Evolutionary conservation across 768 basidiomycete genomes (phyloP), one percentile per base, ranked within the genome.

Genomic region (Lactarius evosmus): DNA sequence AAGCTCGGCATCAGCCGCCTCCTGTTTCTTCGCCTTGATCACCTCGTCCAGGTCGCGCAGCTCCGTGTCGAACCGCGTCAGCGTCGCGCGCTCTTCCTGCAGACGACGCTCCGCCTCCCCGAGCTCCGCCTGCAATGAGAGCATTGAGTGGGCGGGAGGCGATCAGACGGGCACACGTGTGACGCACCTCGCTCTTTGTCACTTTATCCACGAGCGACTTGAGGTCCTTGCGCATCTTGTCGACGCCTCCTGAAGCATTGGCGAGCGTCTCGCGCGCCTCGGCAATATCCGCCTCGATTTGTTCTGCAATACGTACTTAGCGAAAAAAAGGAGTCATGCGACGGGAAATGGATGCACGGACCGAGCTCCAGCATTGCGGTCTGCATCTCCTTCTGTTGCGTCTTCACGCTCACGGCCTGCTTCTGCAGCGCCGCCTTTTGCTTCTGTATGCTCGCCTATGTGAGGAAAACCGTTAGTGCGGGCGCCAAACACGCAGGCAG

Each of bases 1-100:
- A 14, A 93, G 75, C 4, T 93, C 91, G 0, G 83, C 81, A 61
- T 94, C 84, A 1, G 79, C 72, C 11, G 90, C 83, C 0, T 82
- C 82, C 56, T 83, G 79, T 76, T 91, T 92, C 78, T 94, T 93
- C 64, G 78, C 83, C 74, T 91, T 92, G 74, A 98, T 88, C 41
- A 84, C 86, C 6, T 80, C 80, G 33, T 95, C 93, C 0, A 98
- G 85, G 34, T 86, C 87, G 62, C 87, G 87, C 65, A 99, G 76
- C 74, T 98, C 95, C 44, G 85, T 83, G 70, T 96, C 94, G 74
- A 95, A 98, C 2, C 91, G 85, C 22, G 85, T 86, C 12, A 98
- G 81, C 7, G 91, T 89, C 6, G 93, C 93, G 25, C 88, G 87
- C 74, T 98, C 97, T 67, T 93, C 88, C 63, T 86, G 80, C 14